Base-by-base conservation (phyloP, 2,329 filamentous ascomycete genomes). In the Aspergillus thermomutatus region DNA sequence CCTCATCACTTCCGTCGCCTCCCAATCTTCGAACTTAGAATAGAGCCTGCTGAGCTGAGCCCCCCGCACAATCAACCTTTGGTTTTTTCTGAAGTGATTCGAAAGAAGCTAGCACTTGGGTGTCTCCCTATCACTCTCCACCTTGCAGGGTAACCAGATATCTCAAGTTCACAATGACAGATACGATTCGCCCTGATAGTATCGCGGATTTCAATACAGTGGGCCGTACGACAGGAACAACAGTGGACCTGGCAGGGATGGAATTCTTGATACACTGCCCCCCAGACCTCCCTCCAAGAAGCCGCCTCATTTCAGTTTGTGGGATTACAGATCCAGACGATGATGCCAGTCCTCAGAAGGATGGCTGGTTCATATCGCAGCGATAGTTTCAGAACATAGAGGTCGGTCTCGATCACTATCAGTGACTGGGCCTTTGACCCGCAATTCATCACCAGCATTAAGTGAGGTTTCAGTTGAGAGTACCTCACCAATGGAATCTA, bases 361-460 rank as follows among this genome's bases (percentile, higher is more conserved):
- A 57, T 49, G 57, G 57, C 3, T 56, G 54, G 50, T 59, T 59
- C 45, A n/a, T 56, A 6, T 51, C 45, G 7, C n/a, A n/a, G n/a
- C n/a, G n/a, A n/a, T n/a, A n/a, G n/a, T n/a, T n/a, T n/a, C n/a
- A n/a, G n/a, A n/a, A n/a, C n/a, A n/a, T n/a, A n/a, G n/a, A n/a
- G n/a, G n/a, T n/a, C n/a, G n/a, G n/a, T n/a, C n/a, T n/a, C n/a
- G n/a, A n/a, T n/a, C n/a, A n/a, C n/a, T n/a, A n/a, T n/a, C n/a
- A n/a, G n/a, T n/a, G n/a, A n/a, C n/a, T n/a, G n/a, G n/a, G n/a
- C n/a, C n/a, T n/a, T n/a, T n/a, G n/a, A n/a, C n/a, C n/a, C n/a
- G n/a, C n/a, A n/a, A n/a, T n/a, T n/a, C n/a, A n/a, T n/a, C n/a
- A n/a, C n/a, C n/a, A n/a, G n/a, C n/a, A n/a, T n/a, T n/a, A n/a